A percentile compares a stretch with the other conserved stretches of the same genome.
Conservation (phyloP, 2,329 filamentous ascomycete species). For the Neonectria faginata region DNA sequence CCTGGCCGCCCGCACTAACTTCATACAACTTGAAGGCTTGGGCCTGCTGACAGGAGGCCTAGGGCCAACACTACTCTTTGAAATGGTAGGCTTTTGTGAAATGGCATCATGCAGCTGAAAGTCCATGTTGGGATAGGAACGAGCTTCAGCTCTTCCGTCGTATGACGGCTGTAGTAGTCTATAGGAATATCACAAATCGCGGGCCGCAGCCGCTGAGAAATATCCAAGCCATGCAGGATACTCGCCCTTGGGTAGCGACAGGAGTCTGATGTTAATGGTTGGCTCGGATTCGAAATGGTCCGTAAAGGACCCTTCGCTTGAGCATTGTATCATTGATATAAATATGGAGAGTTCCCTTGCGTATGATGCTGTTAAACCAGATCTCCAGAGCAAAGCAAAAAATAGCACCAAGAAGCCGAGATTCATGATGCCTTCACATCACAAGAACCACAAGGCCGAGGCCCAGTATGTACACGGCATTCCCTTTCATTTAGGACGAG, state of each 20-base stretch:
- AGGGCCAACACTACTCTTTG: not conserved
- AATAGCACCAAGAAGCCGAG: not conserved
- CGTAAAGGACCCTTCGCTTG: not conserved
- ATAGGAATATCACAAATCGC: not conserved
- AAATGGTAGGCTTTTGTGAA: not conserved
- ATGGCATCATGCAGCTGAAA: conserved; percentile 4
- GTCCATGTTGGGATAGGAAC: not conserved
- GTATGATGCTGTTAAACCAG: not conserved
- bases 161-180: not conserved
- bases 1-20: not conserved
- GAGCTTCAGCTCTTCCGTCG: not conserved
- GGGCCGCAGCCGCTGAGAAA: not conserved
- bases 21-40: not conserved
- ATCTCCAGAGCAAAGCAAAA: not conserved
- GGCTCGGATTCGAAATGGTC: not conserved
- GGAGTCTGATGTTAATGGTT: not conserved
- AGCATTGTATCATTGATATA: not conserved
- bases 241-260: not conserved
- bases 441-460: not conserved
- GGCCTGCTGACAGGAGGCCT: not conserved
- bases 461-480: not conserved
- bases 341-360: not conserved
- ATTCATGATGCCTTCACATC: conserved; percentile 7
- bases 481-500: not conserved
- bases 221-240: not conserved